These are phyloP conservation scores for Cyberlindnera saturnus DNA, from an alignment of 805 yeast genomes.

Conservation along the genomic window DNA sequence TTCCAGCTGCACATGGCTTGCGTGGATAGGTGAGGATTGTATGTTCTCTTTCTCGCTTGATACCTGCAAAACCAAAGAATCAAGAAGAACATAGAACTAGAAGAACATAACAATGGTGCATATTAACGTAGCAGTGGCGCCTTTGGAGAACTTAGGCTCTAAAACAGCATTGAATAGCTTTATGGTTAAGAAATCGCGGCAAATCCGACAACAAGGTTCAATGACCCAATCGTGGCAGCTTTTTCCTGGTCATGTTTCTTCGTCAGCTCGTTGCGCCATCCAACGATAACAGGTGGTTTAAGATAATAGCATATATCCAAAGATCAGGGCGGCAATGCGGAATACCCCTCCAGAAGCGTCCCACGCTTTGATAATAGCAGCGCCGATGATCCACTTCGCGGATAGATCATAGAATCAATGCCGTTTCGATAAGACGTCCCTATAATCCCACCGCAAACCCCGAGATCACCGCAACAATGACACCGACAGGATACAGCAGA, in stretches of 20 bases:
- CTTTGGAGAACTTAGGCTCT: conserved; percentile 12
- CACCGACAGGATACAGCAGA: conserved; percentile 17
- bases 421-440: conserved; percentile 14
- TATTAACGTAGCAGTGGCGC: conserved; percentile 11
- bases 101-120: conserved; percentile 7
- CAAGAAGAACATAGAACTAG: conserved; percentile 9
- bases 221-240: conserved; percentile 18
- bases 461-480: conserved; percentile 9
- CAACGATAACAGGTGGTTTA: conserved; percentile 12
- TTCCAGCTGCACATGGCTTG: no score
- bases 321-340: conserved; percentile 5
- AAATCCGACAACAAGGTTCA: conserved; percentile 14
- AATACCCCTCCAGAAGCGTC: conserved; percentile 11
- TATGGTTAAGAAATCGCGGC: conserved; percentile 13
- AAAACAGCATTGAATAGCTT: conserved; percentile 11
- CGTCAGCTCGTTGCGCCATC: conserved; percentile 21
- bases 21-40: background rate
- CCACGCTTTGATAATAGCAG: conserved; percentile 8
- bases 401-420: background rate
- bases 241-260: conserved; percentile 19
- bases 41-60: conserved; percentile 15
- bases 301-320: conserved; percentile 13
- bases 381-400: conserved; percentile 11
- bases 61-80: conserved; percentile 15
- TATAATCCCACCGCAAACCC: conserved; percentile 15